A percentile compares a stretch with the other conserved stretches of the same genome.
These are phyloP conservation scores for Euphorbia pulcherrima DNA, from an alignment of 345 rosid genomes.

Conservation along the genomic window DNA sequence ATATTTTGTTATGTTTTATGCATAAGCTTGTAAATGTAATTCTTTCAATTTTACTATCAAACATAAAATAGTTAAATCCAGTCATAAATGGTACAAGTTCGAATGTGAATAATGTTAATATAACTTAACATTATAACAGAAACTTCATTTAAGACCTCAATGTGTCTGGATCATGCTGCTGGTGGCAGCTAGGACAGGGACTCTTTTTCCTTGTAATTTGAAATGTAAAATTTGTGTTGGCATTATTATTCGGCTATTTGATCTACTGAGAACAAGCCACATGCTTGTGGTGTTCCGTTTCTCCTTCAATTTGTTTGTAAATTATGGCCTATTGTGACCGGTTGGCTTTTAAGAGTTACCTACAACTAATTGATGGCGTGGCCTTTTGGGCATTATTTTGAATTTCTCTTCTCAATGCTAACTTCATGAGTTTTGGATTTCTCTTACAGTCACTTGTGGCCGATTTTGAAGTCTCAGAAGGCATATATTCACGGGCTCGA, in stretches of 20 bases:
- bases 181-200: background rate
- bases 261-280: background rate
- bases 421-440: conserved; percentile 1
- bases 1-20: too few relatives aligned
- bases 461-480: conserved; percentile 94
- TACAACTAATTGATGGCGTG: background rate
- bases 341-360: conserved; percentile 5
- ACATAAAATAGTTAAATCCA: background rate
- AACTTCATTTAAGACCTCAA: background rate
- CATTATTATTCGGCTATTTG: background rate
- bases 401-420: background rate
- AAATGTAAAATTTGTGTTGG: background rate
- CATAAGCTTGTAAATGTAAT: too few relatives aligned
- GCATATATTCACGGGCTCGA: conserved; percentile 76
- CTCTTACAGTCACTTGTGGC: conserved; percentile 58
- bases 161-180: background rate
- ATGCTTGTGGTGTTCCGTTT: background rate
- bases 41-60: background rate
- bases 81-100: background rate
- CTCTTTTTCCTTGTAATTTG: background rate
- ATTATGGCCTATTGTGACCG: background rate
- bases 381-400: background rate
- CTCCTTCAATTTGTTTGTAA: background rate
- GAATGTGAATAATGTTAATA: background rate
- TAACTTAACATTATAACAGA: background rate